These are phyloP conservation scores for Microbotryomycetes sp. DNA, from an alignment of 1,284 basidiomycete species.

Conservation along the genomic window DNA sequence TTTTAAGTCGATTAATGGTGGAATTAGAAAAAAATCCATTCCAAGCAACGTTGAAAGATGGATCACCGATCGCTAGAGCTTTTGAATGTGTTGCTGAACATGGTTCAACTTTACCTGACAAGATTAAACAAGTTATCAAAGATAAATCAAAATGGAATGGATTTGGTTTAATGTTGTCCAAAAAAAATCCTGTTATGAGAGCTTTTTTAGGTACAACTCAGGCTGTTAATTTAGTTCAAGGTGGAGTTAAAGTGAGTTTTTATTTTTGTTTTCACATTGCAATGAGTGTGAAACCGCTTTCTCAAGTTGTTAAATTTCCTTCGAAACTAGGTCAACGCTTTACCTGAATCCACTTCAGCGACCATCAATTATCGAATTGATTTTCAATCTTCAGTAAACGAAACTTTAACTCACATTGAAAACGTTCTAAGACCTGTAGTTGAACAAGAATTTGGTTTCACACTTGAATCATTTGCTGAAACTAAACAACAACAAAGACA, in stretches of 20 bases:
- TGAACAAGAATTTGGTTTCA: slow-evolving; percentile 49
- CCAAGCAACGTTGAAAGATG: slow-evolving; percentile 38
- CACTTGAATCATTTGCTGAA: slow-evolving; percentile 48
- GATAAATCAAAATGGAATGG: slow-evolving; percentile 44
- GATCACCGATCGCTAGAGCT: slow-evolving; percentile 46
- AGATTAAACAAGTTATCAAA: slow-evolving; percentile 46
- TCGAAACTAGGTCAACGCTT: too few relatives aligned
- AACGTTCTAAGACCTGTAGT: slow-evolving; percentile 48
- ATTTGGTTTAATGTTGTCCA: slow-evolving; percentile 47
- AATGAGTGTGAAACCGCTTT: too few relatives aligned
- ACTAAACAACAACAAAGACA: neutral
- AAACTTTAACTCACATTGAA: slow-evolving; percentile 47
- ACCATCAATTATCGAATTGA: slow-evolving; percentile 57
- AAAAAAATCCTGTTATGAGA: slow-evolving; percentile 43
- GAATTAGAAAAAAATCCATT: slow-evolving; percentile 54
- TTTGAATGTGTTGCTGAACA: slow-evolving; percentile 51
- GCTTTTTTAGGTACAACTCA: slow-evolving; percentile 59
- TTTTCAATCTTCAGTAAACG: slow-evolving; percentile 48
- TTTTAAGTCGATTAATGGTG: slow-evolving; percentile 54
- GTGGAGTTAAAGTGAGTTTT: slow-evolving; percentile 62
- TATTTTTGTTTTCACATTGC: too few relatives aligned
- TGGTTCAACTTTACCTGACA: slow-evolving; percentile 46
- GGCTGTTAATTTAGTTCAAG: slow-evolving; percentile 59
- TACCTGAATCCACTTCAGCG: slow-evolving; percentile 35
- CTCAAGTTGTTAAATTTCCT: too few relatives aligned